phyloP scores from a whole-genome alignment of 1,139 yeast genomes.

The Geotrichum aggregatum region DNA sequence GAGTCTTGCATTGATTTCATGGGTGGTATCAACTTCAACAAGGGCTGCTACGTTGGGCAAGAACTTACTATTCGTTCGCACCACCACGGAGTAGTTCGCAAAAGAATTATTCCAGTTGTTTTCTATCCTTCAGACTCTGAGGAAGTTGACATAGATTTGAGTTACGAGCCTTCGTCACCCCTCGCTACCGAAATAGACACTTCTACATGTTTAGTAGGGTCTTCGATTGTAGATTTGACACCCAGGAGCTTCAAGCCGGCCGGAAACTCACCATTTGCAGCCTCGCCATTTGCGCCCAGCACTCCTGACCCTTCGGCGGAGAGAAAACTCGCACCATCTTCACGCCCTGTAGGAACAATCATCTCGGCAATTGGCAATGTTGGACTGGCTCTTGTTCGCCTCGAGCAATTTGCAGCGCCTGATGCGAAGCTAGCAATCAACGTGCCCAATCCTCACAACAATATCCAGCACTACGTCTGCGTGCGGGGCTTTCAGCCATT shows the following conservation, averaged over 20 bases:
- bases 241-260: slow-evolving; percentile 11
- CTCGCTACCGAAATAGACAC: slow-evolving; percentile 18
- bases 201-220: slow-evolving; percentile 15
- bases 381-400: slow-evolving; percentile 61
- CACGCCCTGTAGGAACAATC: slow-evolving; percentile 48
- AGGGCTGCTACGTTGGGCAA: slow-evolving; percentile 96
- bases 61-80: slow-evolving; percentile 87
- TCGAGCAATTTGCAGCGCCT: slow-evolving; percentile 45
- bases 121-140: slow-evolving; percentile 38
- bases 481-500: slow-evolving; percentile 53
- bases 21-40: slow-evolving; percentile 78
- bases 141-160: slow-evolving; percentile 29
- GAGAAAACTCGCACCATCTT: slow-evolving; percentile 12
- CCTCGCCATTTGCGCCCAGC: slow-evolving; percentile 36
- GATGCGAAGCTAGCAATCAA: slow-evolving; percentile 35
- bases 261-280: slow-evolving; percentile 17
- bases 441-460: slow-evolving; percentile 29
- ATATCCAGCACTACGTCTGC: slow-evolving; percentile 37
- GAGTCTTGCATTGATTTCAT: slow-evolving; percentile 79
- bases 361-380: slow-evolving; percentile 53
- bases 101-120: slow-evolving; percentile 72
- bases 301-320: slow-evolving; percentile 2
- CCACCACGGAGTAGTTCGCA: slow-evolving; percentile 76
- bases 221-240: slow-evolving; percentile 17
- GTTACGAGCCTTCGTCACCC: slow-evolving; percentile 25